Evolutionary conservation across 192 early-diverging fungal genomes (phyloP), one percentile per base, ranked within the genome.

Genomic region (Phycomyces nitens): DNA sequence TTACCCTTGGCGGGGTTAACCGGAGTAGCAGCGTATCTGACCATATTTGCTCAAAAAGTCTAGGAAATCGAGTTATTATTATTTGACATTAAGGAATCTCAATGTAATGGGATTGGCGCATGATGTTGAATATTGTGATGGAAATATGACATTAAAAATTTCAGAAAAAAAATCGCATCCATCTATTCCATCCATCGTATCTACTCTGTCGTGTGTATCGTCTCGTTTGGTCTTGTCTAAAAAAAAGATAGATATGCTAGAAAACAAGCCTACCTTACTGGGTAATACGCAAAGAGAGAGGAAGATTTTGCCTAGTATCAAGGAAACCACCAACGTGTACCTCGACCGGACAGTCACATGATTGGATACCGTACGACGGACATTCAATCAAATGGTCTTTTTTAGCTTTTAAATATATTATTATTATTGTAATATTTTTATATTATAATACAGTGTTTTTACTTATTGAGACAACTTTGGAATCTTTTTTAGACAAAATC

Each of bases 11-110:
- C 74, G 79, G 82, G 77, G 84, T 89, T 89, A 76, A 83, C 86
- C 55, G 87, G 87, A 75, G 86, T 85, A 76, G 86, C 87, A 76
- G 87, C 81, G 88, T 91, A 91, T 78, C 89, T 87, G 74, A 86
- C 86, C 88, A 90, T 85, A 70, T 77, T 72, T 73, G 53, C 53
- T 55, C 53, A 51, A 53, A 50, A 56, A 56, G 82, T 58, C 10
- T 51, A 50, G 66, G 22, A 34, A n/a, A 52, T 18, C 23, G n/a
- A 34, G 15, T 24, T 18, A 16, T 38, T 53, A 9, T 24, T 18
- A 16, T 38, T 53, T 24, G 14, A 20, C 23, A 53, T 39, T 39
- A 21, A 21, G 14, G 10, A 21, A 24, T 14, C 20, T 29, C 41
- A 11, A 24, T 57, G 0, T 56, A 0, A 34, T 34, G 29, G 29